Percentiles rank a stretch among this genome's conserved stretches.
Evolutionary conservation across 108 stramenopile genomes (phyloP).

Genomic region (Cyclotella baltica): DNA sequence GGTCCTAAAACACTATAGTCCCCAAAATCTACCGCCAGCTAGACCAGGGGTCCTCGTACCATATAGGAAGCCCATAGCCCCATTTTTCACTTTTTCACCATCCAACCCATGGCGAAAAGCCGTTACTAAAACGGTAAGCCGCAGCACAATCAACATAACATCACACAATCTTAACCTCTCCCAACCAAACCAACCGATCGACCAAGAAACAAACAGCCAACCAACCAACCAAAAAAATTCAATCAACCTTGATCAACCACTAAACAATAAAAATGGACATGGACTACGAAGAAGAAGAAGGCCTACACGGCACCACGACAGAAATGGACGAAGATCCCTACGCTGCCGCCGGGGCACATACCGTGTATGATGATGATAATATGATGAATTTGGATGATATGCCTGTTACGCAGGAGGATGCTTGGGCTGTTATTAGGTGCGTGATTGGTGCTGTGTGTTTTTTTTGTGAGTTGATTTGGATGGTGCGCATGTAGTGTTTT

Average conservation of each 20-base stretch:
- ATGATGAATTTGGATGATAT: conserved; percentile 46
- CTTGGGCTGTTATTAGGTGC: conserved; percentile 96
- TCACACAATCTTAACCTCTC: too few species aligned
- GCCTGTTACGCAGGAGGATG: conserved; percentile 98
- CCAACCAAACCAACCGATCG: background rate
- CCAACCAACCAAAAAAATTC: background rate
- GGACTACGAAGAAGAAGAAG: background rate
- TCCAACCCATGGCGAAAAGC: too few species aligned
- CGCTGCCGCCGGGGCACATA: background rate
- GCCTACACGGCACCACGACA: background rate
- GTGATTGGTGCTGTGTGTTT: background rate
- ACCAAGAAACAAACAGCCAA: background rate
- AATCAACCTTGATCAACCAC: background rate
- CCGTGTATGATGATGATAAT: conserved; percentile 1
- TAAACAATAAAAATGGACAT: background rate
- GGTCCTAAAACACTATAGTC: too few species aligned
- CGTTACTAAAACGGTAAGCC: too few species aligned
- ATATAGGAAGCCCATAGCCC: too few species aligned
- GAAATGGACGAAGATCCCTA: conserved; percentile 12
- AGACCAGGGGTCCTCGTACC: too few species aligned
- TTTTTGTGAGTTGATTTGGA: background rate
- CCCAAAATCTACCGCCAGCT: too few species aligned
- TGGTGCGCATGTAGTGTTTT: background rate
- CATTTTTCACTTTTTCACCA: background rate
- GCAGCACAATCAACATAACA: too few species aligned